Evolutionary conservation across 345 rosid species (phyloP).

Genomic region (Diplotaxis tenuifolia): DNA sequence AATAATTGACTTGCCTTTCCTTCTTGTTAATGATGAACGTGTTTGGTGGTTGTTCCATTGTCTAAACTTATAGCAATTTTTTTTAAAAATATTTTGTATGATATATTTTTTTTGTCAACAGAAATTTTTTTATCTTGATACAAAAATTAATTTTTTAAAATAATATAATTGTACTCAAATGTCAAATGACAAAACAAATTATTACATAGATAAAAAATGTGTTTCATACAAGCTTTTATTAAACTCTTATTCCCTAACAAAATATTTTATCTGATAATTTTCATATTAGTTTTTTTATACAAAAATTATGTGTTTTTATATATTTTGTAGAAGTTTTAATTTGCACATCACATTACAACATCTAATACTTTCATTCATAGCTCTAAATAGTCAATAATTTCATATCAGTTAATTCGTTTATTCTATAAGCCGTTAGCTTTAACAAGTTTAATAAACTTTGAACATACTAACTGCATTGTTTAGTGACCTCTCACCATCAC

Average conservation of each 20-base stretch:
- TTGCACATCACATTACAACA: background rate
- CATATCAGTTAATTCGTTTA: background rate
- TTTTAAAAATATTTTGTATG: too few species aligned
- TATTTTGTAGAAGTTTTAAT: background rate
- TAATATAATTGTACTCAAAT: too few species aligned
- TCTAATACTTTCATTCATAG: background rate
- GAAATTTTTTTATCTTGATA: too few species aligned
- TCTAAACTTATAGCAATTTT: background rate
- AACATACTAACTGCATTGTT: background rate
- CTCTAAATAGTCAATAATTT: background rate
- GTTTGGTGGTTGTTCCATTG: conserved; percentile 33
- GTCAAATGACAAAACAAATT: too few species aligned
- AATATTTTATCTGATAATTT: too few species aligned
- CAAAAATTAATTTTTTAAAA: too few species aligned
- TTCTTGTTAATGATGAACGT: conserved; percentile 16
- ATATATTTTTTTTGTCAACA: too few species aligned
- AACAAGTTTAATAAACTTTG: background rate
- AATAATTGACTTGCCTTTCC: conserved; percentile 27
- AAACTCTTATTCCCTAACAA: too few species aligned
- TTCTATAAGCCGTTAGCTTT: background rate
- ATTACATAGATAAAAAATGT: too few species aligned
- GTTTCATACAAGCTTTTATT: too few species aligned
- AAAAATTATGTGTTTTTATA: too few species aligned
- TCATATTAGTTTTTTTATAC: too few species aligned
- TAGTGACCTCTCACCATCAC: background rate